A percentile compares a stretch with the other conserved stretches of the same genome.
Conservation (phyloP, 441 rosid species). For the Eutrema salsugineum region DNA sequence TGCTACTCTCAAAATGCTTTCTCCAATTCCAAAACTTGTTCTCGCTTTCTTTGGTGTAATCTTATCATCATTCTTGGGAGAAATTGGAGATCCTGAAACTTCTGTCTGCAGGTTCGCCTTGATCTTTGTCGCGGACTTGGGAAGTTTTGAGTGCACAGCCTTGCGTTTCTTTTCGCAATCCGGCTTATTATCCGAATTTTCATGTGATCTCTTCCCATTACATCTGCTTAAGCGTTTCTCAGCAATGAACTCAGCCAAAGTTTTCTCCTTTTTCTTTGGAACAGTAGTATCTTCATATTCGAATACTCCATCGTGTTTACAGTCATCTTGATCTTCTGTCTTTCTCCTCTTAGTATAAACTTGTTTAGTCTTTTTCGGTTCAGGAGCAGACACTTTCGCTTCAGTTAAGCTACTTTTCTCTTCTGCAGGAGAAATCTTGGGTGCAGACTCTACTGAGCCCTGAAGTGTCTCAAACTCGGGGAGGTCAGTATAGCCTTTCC, state of each 20-base stretch:
- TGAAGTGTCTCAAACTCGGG: conserved; percentile 50
- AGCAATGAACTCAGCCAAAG: conserved; percentile 52
- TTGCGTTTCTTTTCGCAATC: conserved; percentile 45
- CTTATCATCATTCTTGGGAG: conserved; percentile 18
- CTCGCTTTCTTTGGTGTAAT: conserved; percentile 34
- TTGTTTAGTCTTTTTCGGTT: conserved; percentile 20
- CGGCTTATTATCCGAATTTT: conserved; percentile 18
- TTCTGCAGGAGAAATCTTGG: conserved; percentile 33
- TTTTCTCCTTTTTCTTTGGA: conserved; percentile 50
- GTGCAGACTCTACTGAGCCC: conserved; percentile 45
- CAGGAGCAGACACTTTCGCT: conserved; percentile 27
- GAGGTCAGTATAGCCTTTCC: conserved; percentile 61
- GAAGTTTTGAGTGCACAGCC: conserved; percentile 23
- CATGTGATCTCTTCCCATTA: conserved; percentile 29
- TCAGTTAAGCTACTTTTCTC: conserved; percentile 23
- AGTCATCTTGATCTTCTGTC: conserved; percentile 26
- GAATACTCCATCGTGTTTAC: conserved; percentile 36
- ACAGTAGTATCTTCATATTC: conserved; percentile 23
- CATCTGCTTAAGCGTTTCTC: conserved; percentile 36
- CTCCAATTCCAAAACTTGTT: conserved; percentile 54
- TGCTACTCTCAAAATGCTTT: conserved; percentile 59
- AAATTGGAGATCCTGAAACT: conserved; percentile 11
- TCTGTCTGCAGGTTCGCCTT: conserved; percentile 32
- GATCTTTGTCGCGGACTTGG: conserved; percentile 8
- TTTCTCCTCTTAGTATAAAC: conserved; percentile 31